Evolutionary conservation across 2,329 filamentous ascomycete genomes (phyloP), one percentile per base, ranked within the genome.

Genomic region (Lachnellula arida): DNA sequence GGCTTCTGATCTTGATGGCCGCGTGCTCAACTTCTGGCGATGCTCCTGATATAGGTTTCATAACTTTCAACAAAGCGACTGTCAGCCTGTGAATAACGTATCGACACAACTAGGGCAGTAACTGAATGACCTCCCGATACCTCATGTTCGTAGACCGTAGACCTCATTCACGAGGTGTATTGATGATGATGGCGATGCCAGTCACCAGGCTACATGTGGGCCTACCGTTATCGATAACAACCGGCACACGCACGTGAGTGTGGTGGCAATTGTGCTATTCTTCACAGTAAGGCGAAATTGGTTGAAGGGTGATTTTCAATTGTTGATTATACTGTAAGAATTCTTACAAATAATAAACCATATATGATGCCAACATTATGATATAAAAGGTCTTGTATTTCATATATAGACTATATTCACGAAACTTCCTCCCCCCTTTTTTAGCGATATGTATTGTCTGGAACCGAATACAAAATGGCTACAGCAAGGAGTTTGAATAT

Each of bases 11-110:
- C 52, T 60, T 49, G 49, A 51, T 43, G 49, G 50, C 59, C 64
- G 60, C 64, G 63, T 66, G 62, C 55, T 60, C 62, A 57, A 57
- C 55, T 34, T 62, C 46, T 54, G 60, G 53, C 54, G 56, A 59
- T 39, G 46, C 51, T 57, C 46, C 52, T 40, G 43, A 47, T 37
- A 46, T 54, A 39, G 40, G 42, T 54, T 55, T 62, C 63, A 67
- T 65, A 55, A 59, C 63, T 46, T 53, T 56, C 25, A 34, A 54
- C 14, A 51, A 23, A 46, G 37, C 32, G 25, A 17, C 23, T 40
- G 52, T 42, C 44, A 50, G 25, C 22, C 44, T 25, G 22, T 11
- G 23, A 14, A 40, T 37, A 15, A 12, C 23, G 12, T 40, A 19
- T 14, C 35, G 25, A 15, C 15, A 40, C 14, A 40, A 40, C 37